phyloP scores from a whole-genome alignment of 2,329 filamentous ascomycete species.

The Ophioceras dolichostomum region DNA sequence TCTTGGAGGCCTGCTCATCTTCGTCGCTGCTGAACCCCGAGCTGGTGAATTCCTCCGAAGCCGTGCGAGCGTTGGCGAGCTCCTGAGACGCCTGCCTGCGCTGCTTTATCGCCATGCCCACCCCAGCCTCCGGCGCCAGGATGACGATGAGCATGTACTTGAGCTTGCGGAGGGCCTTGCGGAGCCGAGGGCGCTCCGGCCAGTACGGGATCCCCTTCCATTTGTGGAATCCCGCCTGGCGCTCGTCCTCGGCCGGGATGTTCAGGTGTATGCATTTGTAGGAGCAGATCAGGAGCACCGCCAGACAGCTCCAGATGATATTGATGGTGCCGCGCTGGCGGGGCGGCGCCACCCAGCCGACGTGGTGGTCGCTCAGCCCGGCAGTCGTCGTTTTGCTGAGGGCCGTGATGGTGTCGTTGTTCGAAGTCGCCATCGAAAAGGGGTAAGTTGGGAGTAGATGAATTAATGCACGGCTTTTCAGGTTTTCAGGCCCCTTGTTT shows the following conservation, averaged over 20 bases:
- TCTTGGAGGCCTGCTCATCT: neutral
- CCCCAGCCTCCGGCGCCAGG: neutral
- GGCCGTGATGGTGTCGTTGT: no score
- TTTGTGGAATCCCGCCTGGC: slow-evolving; percentile 19
- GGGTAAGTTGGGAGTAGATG: no score
- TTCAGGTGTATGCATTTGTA: slow-evolving; percentile 11
- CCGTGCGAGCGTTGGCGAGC: neutral
- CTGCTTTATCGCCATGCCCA: neutral
- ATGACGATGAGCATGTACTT: neutral
- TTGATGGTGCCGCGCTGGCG: slow-evolving; percentile 7
- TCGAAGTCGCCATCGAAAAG: no score
- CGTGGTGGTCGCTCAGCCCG: no score
- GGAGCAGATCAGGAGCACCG: slow-evolving; percentile 9
- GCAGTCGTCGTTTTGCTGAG: no score
- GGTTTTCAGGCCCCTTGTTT: no score
- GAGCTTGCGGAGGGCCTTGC: neutral
- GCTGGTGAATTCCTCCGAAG: neutral
- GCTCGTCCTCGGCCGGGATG: slow-evolving; percentile 27
- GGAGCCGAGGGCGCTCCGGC: neutral
- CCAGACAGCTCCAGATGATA: slow-evolving; percentile 11
- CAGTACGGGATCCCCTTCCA: slow-evolving; percentile 1
- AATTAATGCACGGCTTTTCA: no score
- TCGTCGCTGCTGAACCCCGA: no score
- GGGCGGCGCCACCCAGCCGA: neutral
- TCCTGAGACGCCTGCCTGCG: no score